Evolutionary conservation across 2,329 filamentous ascomycete species (phyloP).

Genomic region (Stachybotrys chartarum): DNA sequence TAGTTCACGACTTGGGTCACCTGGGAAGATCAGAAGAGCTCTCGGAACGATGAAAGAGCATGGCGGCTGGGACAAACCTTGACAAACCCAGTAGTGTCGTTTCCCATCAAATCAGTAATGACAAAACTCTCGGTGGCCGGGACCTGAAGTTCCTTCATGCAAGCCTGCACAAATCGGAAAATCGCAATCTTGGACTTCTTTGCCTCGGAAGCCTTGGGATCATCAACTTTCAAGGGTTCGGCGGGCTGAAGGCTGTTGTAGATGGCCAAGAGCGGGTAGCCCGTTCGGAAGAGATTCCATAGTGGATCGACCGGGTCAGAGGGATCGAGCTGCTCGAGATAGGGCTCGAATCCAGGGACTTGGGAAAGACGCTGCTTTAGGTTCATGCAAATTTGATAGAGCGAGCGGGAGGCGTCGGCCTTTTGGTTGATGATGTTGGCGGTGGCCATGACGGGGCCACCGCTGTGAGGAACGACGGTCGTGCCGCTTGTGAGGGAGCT

Average conservation of each 20-base stretch:
- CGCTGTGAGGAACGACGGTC: slow-evolving; percentile 36
- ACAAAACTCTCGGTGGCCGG: slow-evolving; percentile 81
- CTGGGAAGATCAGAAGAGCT: slow-evolving; percentile 11
- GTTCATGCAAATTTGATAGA: slow-evolving; percentile 91
- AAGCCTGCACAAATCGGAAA: slow-evolving; percentile 89
- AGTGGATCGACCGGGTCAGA: slow-evolving; percentile 78
- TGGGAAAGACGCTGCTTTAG: slow-evolving; percentile 74
- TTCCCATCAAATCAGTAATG: slow-evolving; percentile 83
- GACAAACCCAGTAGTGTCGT: slow-evolving; percentile 94
- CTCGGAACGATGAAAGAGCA: background rate
- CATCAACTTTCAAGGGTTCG: slow-evolving; percentile 60
- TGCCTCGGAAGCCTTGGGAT: slow-evolving; percentile 52
- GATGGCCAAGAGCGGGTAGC: slow-evolving; percentile 77
- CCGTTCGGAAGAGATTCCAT: slow-evolving; percentile 80
- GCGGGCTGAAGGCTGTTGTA: slow-evolving; percentile 79
- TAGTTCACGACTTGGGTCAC: slow-evolving; percentile 89
- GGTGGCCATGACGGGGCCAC: slow-evolving; percentile 64
- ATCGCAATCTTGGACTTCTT: slow-evolving; percentile 82
- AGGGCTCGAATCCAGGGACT: slow-evolving; percentile 75
- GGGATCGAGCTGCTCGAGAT: slow-evolving; percentile 64
- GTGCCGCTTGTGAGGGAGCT: slow-evolving; percentile 38
- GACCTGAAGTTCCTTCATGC: slow-evolving; percentile 74
- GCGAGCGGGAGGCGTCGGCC: slow-evolving; percentile 81
- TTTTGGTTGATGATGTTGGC: slow-evolving; percentile 97
- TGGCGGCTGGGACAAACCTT: slow-evolving; percentile 52